A percentile compares a stretch with the other conserved stretches of the same genome.
Evolutionary conservation across 306 rosid genomes (phyloP).

Genomic region (Datisca glomerata): DNA sequence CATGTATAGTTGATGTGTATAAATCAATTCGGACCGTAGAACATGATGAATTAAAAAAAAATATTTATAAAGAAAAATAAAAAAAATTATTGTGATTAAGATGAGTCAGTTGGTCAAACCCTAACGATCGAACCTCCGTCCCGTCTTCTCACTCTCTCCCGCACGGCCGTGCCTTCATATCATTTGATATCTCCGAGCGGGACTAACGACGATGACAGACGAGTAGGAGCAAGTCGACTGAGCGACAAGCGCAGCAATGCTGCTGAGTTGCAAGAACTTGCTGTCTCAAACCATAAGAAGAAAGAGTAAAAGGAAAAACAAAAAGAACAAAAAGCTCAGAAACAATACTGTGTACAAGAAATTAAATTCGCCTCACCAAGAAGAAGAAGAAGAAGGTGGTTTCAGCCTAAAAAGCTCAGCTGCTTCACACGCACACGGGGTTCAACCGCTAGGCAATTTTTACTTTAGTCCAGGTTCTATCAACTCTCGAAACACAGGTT

Average conservation of each 20-base stretch:
- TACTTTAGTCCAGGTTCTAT: slow-evolving; percentile 42
- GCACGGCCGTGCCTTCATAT: no score
- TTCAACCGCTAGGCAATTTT: slow-evolving; percentile 81
- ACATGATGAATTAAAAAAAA: no score
- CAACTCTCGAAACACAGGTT: slow-evolving; percentile 74
- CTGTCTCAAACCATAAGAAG: slow-evolving; percentile 18
- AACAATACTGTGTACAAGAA: slow-evolving; percentile 16
- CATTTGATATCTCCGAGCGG: no score
- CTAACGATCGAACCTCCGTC: no score
- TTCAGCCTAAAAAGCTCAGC: slow-evolving; percentile 71
- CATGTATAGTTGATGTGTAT: no score
- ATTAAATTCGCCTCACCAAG: slow-evolving; percentile 2
- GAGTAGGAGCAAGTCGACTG: no score
- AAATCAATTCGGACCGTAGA: no score
- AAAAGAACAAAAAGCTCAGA: slow-evolving; percentile 7
- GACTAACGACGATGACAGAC: no score
- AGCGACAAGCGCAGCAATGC: slow-evolving; percentile 8
- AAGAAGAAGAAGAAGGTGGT: slow-evolving; percentile 30
- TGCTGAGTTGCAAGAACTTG: slow-evolving; percentile 33
- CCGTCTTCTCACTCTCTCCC: no score
- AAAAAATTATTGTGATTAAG: no score
- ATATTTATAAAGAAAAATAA: no score
- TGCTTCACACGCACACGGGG: slow-evolving; percentile 55
- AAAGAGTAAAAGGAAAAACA: slow-evolving; percentile 23
- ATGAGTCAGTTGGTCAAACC: no score